Conservation (phyloP, 2,329 filamentous ascomycete genomes). For the Diaporthe helianthi region DNA sequence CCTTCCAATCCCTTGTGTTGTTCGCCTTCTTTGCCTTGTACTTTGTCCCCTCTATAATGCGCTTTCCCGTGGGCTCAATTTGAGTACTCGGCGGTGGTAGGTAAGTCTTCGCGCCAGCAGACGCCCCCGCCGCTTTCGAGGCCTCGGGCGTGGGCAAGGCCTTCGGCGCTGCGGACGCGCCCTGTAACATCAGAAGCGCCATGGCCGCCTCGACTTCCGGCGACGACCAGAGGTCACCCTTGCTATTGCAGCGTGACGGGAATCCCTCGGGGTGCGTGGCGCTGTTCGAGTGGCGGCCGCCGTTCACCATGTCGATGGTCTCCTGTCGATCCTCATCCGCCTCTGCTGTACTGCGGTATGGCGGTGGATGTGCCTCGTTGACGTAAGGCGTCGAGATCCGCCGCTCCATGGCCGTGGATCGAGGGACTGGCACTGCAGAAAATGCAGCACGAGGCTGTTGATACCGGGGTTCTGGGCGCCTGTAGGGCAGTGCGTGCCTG, state of each 20-base stretch:
- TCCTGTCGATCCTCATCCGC: neutral
- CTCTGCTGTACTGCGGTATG: neutral
- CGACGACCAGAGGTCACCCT: neutral
- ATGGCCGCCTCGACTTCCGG: neutral
- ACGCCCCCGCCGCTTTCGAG: too few relatives aligned
- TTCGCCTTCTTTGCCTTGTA: neutral
- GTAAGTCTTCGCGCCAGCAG: neutral
- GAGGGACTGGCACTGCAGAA: neutral
- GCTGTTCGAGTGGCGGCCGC: neutral
- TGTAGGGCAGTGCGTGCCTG: neutral
- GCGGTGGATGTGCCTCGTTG: neutral
- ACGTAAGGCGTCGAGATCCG: neutral
- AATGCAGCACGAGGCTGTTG: neutral
- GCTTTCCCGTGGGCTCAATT: neutral
- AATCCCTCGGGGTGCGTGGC: too few relatives aligned
- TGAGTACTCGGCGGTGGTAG: neutral
- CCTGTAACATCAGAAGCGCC: too few relatives aligned
- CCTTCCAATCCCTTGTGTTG: neutral
- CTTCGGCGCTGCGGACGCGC: too few relatives aligned
- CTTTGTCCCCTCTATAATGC: neutral
- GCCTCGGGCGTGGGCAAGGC: too few relatives aligned
- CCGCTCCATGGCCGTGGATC: neutral
- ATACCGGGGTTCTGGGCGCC: neutral
- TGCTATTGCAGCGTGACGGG: neutral
- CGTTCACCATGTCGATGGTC: neutral